phyloP scores from a whole-genome alignment of 176 grass and related monocot genomes.

The Neostapfia colusana region DNA sequence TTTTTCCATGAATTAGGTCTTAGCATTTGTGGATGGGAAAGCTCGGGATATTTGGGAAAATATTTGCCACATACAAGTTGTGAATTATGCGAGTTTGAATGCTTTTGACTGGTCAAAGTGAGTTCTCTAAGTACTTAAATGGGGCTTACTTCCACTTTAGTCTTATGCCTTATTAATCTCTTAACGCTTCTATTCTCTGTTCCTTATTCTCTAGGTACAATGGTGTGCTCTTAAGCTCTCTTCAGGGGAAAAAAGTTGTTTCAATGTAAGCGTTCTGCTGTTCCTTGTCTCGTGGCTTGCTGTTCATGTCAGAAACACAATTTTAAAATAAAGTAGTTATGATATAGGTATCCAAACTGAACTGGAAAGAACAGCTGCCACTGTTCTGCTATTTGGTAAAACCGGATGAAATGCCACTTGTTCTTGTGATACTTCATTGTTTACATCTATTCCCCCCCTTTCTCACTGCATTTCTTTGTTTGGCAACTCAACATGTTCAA shows the following conservation, averaged over 20 bases:
- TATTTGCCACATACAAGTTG: conserved; percentile 57
- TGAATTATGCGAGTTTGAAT: conserved; percentile 42
- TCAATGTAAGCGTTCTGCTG: conserved; percentile 56
- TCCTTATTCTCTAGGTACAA: conserved; percentile 64
- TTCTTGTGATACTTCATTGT: conserved; percentile 8
- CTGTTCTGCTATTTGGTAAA: conserved; percentile 8
- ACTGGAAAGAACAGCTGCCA: conserved; percentile 10
- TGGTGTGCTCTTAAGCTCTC: conserved; percentile 73
- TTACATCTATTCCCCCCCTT: neutral
- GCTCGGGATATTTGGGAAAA: conserved; percentile 59
- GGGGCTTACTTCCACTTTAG: conserved; percentile 24
- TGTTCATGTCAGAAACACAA: conserved; percentile 18
- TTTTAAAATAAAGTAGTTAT: conserved; percentile 22
- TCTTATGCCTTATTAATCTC: conserved; percentile 21
- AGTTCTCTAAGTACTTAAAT: conserved; percentile 36
- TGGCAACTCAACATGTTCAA: conserved; percentile 50
- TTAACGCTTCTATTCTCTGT: conserved; percentile 8
- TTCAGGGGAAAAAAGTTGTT: conserved; percentile 68
- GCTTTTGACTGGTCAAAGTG: conserved; percentile 87
- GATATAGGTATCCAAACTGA: conserved; percentile 7
- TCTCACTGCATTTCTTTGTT: conserved; percentile 30
- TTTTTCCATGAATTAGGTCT: conserved; percentile 54
- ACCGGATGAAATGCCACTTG: neutral
- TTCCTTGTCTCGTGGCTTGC: conserved; percentile 13
- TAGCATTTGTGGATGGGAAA: conserved; percentile 57